A percentile compares a stretch with the other conserved stretches of the same genome.
Conservation (phyloP, 129 eudicot species). For the Escallonia herrerae region DNA sequence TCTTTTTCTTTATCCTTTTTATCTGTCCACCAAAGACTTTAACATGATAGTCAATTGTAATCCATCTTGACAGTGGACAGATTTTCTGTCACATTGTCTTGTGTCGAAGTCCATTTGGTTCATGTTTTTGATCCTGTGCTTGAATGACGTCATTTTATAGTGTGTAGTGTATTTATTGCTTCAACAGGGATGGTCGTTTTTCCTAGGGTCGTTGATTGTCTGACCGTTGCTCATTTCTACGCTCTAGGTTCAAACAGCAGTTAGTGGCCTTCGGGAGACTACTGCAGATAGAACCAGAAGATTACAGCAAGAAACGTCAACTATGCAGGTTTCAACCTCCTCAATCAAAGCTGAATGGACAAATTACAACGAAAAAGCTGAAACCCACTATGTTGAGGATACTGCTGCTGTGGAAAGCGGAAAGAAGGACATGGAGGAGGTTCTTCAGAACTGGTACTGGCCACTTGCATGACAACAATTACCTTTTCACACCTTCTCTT, state of each 20-base stretch:
- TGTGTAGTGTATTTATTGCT: background rate
- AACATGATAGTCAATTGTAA: too few relatives aligned
- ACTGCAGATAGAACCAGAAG: slow-evolving; percentile 56
- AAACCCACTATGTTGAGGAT: slow-evolving; percentile 69
- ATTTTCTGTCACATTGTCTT: too few relatives aligned
- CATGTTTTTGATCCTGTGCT: too few relatives aligned
- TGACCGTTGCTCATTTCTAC: background rate
- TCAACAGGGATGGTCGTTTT: background rate
- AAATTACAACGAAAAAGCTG: slow-evolving; percentile 54
- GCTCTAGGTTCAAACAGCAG: slow-evolving; percentile 66
- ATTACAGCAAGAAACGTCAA: slow-evolving; percentile 78
- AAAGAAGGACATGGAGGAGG: slow-evolving; percentile 63
- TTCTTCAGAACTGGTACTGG: slow-evolving; percentile 72
- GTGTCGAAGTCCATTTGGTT: too few relatives aligned
- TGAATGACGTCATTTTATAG: too few relatives aligned
- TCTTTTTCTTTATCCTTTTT: too few relatives aligned
- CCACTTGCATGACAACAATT: background rate
- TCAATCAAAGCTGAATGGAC: slow-evolving; percentile 62
- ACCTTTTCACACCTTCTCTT: background rate
- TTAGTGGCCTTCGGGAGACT: slow-evolving; percentile 68
- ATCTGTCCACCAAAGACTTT: too few relatives aligned
- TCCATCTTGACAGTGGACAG: too few relatives aligned
- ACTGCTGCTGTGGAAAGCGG: slow-evolving; percentile 75
- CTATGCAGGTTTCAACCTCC: slow-evolving; percentile 68
- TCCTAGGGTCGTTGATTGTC: background rate